Base-by-base conservation (phyloP, 441 rosid species). In the Populus tomentosa region DNA sequence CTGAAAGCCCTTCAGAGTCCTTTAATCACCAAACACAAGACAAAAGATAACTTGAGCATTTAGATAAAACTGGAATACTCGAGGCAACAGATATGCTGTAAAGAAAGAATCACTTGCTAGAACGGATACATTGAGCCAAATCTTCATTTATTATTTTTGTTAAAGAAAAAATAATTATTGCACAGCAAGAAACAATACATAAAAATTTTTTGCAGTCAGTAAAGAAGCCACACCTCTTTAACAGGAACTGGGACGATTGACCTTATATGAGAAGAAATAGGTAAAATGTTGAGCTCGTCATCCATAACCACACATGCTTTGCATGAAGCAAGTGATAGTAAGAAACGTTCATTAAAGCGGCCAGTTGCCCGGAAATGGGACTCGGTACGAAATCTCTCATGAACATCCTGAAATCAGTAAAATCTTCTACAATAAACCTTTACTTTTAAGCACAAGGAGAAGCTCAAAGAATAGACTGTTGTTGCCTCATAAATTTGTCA, bases 371-470 rank as follows among this genome's bases (percentile, higher is more conserved):
- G 84, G 75, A 90, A 88, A 82, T 96, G 99, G 53, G 99, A 92
- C 83, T 96, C 98, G 2, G 98, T 96, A 70, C 99, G 97, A 79
- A 90, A 93, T 75, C 99, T 92, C 72, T 93, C 97, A 32, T 96
- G 99, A 81, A 96, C 99, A 87, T 96, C 98, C 99, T 96, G 91
- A 85, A 53, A 87, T 75, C 74, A 86, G 77, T 68, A 85, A 78
- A 77, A 67, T 69, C 61, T 53, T 53, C 5, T 30, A 53, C 6
- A 64, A 30, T 74, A 69, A 82, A 72, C 67, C 9, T 71, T 59
- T 18, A 38, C 16, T 23, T 30, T 61, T 33, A 24, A 24, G 24
- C 42, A 73, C 32, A 46, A 30, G 5, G 28, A 10, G 9, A 46
- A 3, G 26, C 28, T 40, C 71, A 40, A 72, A 73, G 18, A 76